phyloP scores from a whole-genome alignment of 2,329 filamentous ascomycete species.

The Penicillium sp. region DNA sequence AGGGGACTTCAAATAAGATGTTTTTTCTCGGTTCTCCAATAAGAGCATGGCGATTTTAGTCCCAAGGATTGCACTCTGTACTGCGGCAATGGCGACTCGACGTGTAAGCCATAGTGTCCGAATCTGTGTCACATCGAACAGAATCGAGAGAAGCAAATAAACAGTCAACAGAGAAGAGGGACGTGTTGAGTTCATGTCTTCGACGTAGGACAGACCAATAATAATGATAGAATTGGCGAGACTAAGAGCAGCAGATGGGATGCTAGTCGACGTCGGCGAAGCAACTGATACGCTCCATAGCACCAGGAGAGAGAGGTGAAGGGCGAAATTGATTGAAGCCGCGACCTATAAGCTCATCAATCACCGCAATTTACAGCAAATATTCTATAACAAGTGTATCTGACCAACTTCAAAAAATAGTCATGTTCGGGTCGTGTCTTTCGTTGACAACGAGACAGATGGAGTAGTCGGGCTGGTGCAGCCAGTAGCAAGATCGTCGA shows the following conservation, averaged over 20 bases:
- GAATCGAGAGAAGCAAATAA: neutral
- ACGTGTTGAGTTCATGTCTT: neutral
- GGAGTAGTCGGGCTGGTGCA: neutral
- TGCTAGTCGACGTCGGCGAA: neutral
- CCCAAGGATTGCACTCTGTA: neutral
- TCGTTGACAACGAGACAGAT: neutral
- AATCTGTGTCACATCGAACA: neutral
- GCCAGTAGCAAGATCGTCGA: neutral
- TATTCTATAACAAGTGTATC: neutral
- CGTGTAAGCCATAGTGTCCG: neutral
- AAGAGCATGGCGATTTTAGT: neutral
- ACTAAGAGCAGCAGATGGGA: neutral
- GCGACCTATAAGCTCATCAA: neutral
- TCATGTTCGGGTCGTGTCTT: neutral
- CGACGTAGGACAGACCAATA: neutral
- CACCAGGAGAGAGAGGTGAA: neutral
- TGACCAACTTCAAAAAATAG: neutral
- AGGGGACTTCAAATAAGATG: neutral
- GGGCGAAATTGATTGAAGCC: neutral
- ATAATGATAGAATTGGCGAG: neutral
- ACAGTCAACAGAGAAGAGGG: neutral
- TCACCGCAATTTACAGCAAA: neutral
- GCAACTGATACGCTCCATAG: neutral
- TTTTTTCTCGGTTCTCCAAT: neutral
- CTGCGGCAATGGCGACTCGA: neutral